Conservation (phyloP, 2,329 filamentous ascomycete species). For the Penicillium sp. region DNA sequence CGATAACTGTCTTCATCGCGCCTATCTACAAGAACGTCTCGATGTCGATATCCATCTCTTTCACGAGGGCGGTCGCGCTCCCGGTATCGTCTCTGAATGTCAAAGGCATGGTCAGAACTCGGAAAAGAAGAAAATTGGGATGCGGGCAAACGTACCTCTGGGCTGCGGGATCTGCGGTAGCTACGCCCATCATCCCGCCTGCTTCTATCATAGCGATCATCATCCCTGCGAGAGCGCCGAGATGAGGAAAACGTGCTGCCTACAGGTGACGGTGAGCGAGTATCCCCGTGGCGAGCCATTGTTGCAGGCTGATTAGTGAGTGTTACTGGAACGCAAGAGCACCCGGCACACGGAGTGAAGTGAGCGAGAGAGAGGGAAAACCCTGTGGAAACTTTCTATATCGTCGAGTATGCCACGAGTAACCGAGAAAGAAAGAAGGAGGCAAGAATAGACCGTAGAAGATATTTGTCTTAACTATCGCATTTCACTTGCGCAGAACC, state of each 20-base stretch:
- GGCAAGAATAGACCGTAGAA: neutral
- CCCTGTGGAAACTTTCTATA: neutral
- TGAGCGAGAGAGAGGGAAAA: neutral
- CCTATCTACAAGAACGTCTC: slow-evolving; percentile 63
- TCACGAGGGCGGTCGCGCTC: slow-evolving; percentile 55
- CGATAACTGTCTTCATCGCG: slow-evolving; percentile 59
- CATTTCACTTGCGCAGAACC: slow-evolving; percentile 4
- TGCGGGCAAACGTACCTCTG: slow-evolving; percentile 42
- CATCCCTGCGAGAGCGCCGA: slow-evolving; percentile 57
- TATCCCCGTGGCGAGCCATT: slow-evolving; percentile 60
- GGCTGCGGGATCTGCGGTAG: slow-evolving; percentile 47
- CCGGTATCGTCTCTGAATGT: slow-evolving; percentile 50
- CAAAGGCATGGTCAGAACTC: slow-evolving; percentile 13
- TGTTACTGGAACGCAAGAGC: slow-evolving; percentile 43
- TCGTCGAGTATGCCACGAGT: slow-evolving; percentile 1
- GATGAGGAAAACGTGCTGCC: slow-evolving; percentile 74
- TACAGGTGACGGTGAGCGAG: slow-evolving; percentile 90
- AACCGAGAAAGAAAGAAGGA: neutral
- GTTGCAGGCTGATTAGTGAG: slow-evolving; percentile 51
- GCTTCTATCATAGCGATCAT: slow-evolving; percentile 51
- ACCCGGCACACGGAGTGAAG: slow-evolving; percentile 22
- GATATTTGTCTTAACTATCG: neutral
- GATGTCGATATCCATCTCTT: slow-evolving; percentile 58
- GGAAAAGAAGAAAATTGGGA: neutral
- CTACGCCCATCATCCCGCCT: slow-evolving; percentile 50